Evolutionary conservation across 2,329 filamentous ascomycete genomes (phyloP), one percentile per base, ranked within the genome.

Genomic region (Chalaropsis thielavioides): DNA sequence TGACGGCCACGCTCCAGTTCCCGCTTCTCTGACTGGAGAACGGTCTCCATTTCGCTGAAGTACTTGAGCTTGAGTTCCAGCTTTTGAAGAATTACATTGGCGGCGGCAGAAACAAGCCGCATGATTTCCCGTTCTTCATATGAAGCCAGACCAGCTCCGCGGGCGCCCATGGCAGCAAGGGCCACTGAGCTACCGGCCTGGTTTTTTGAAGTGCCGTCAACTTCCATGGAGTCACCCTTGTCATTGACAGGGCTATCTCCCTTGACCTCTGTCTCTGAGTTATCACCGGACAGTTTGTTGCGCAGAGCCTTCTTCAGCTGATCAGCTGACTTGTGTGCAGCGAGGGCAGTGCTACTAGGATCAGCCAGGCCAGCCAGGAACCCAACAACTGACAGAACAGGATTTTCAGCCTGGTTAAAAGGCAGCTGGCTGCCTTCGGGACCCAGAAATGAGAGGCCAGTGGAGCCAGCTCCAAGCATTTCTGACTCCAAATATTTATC

Each of bases 41-140:
- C 87, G 19, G 89, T 83, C 76, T 99, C 94, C 82, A 99, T 92
- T 74, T 99, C 94, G 71, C 89, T 88, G 76, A 99, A 99, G 74
- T 97, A 95, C 72, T 90, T 87, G 67, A 99, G 81, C 77, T 99
- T 99, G 71, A 97, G 79, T 76, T 97, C 91, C 68, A 97, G 85
- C 76, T 99, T 99, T 73, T 96, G 88, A 41, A 97, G 80, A n/a
- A 90, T 92, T 13, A 95, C 81, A 73, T 99, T 99, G 63, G 96
- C 90, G 0, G 91, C 90, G 5, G 91, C 88, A 1, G 91, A 92
- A 10, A 99, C 90, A 59, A 97, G 84, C 17, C 91, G 88, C 22
- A 92, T 95, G 84, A 97, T 94, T 75, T 96, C 91, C 66, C 95
- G 89, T 75, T 99, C 94, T 75, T 97, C 92, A 70, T 97, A 91